A percentile compares a stretch with the other conserved stretches of the same genome.
Conservation (phyloP, 2,329 filamentous ascomycete species). For the Aspergillus pseudonomiae region DNA sequence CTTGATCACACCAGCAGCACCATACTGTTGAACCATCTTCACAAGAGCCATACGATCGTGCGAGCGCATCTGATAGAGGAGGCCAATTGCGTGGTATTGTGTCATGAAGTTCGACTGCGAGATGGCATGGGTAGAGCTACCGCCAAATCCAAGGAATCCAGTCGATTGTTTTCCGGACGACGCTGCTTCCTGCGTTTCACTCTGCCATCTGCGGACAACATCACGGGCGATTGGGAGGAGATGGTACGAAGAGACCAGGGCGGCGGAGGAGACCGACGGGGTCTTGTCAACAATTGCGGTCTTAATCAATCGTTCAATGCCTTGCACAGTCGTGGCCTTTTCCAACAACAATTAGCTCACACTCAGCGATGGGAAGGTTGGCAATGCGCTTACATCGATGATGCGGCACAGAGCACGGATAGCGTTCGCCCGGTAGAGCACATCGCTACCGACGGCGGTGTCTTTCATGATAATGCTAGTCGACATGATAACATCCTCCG, state of each 20-base stretch:
- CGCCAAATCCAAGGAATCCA: conserved; percentile 91
- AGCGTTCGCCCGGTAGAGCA: conserved; percentile 91
- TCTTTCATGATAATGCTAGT: conserved; percentile 99
- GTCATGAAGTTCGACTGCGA: conserved; percentile 93
- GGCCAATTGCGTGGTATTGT: conserved; percentile 96
- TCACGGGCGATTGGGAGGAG: conserved; percentile 94
- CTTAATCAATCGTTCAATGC: conserved; percentile 97
- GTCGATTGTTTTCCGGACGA: conserved; percentile 85
- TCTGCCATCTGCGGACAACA: conserved; percentile 96
- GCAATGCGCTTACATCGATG: conserved; percentile 72
- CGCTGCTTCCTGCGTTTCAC: conserved; percentile 95
- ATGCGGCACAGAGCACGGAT: conserved; percentile 95
- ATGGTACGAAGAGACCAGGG: conserved; percentile 95
- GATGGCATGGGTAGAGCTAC: conserved; percentile 69
- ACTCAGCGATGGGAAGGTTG: neutral
- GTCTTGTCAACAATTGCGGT: conserved; percentile 99
- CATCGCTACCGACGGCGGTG: conserved; percentile 90
- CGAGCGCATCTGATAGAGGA: conserved; percentile 95
- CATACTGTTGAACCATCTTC: conserved; percentile 99
- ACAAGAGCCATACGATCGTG: conserved; percentile 98
- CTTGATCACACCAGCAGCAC: conserved; percentile 87
- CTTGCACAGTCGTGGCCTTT: conserved; percentile 90
- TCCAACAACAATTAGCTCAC: conserved; percentile 19
- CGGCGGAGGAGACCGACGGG: conserved; percentile 93
- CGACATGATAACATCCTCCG: conserved; percentile 99